Conservation (phyloP, 371 early-diverging fungal species). For the Mortierella sp. region DNA sequence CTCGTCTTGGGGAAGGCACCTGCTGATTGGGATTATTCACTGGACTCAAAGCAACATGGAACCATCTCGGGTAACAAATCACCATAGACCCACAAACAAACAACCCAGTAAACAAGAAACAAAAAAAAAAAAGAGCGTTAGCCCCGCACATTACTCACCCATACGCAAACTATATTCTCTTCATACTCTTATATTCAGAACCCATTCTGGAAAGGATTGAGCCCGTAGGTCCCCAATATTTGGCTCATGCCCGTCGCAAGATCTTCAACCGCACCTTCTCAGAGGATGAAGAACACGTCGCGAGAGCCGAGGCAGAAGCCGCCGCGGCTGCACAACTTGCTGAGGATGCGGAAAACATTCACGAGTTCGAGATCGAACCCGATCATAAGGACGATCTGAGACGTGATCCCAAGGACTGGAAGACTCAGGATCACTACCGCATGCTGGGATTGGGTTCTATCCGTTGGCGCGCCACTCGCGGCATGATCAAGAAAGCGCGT, state of each 20-base stretch:
- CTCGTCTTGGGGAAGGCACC: constrained; percentile 33
- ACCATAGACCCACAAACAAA: background rate
- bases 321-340: constrained; percentile 52
- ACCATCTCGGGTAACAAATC: constrained; percentile 26
- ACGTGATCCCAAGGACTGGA: constrained; percentile 87
- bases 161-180: background rate
- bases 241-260: constrained; percentile 76
- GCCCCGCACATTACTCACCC: too few species aligned
- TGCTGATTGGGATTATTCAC: constrained; percentile 31
- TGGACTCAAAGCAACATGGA: constrained; percentile 14
- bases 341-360: constrained; percentile 63
- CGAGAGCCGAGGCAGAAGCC: constrained; percentile 21
- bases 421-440: constrained; percentile 89
- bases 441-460: constrained; percentile 84
- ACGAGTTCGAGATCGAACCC: constrained; percentile 64
- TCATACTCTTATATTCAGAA: constrained; percentile 12
- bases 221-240: constrained; percentile 73
- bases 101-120: too few species aligned
- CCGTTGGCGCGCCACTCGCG: constrained; percentile 83
- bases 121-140: too few species aligned
- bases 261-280: constrained; percentile 76
- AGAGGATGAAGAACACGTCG: constrained; percentile 64
- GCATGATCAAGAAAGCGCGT: constrained; percentile 80
- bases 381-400: constrained; percentile 71
- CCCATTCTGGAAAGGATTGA: constrained; percentile 53